Conservation (phyloP, 495 filamentous ascomycete genomes). For the Aspergillus biplanus region DNA sequence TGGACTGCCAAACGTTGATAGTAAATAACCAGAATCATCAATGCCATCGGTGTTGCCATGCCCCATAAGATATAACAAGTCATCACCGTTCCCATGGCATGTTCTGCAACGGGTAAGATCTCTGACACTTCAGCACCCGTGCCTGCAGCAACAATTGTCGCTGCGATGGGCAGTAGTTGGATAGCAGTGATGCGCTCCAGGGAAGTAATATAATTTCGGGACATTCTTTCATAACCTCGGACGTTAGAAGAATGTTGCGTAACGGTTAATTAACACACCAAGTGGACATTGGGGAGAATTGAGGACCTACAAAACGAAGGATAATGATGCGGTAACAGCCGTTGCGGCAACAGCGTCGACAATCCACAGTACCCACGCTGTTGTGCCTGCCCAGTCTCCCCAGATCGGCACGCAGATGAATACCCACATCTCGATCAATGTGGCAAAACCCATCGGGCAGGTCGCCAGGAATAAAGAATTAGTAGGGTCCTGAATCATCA, state of each 20-base stretch:
- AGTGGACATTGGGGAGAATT: not conserved
- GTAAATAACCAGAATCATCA: slow-evolving; percentile 49
- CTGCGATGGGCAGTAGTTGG: slow-evolving; percentile 51
- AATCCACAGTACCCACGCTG: slow-evolving; percentile 53
- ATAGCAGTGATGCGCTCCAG: slow-evolving; percentile 49
- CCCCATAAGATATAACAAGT: slow-evolving; percentile 51
- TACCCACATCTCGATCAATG: slow-evolving; percentile 53
- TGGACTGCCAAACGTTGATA: slow-evolving; percentile 51
- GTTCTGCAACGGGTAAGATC: slow-evolving; percentile 28
- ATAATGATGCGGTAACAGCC: slow-evolving; percentile 42
- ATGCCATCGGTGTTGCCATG: slow-evolving; percentile 46
- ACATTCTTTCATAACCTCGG: slow-evolving; percentile 28
- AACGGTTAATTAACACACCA: not conserved
- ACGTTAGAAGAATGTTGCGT: not conserved
- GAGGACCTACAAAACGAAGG: slow-evolving; percentile 44
- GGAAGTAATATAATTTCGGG: slow-evolving; percentile 41
- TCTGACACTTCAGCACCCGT: slow-evolving; percentile 44
- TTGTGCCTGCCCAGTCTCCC: slow-evolving; percentile 36
- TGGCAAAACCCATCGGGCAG: slow-evolving; percentile 54
- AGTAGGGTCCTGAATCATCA: slow-evolving; percentile 50
- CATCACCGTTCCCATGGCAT: slow-evolving; percentile 45
- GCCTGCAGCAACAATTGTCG: slow-evolving; percentile 50
- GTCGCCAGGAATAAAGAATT: slow-evolving; percentile 53
- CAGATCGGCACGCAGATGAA: slow-evolving; percentile 49
- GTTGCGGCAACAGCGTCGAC: slow-evolving; percentile 45